phyloP scores from a whole-genome alignment of 441 rosid genomes.

The Lepidium campestre region DNA sequence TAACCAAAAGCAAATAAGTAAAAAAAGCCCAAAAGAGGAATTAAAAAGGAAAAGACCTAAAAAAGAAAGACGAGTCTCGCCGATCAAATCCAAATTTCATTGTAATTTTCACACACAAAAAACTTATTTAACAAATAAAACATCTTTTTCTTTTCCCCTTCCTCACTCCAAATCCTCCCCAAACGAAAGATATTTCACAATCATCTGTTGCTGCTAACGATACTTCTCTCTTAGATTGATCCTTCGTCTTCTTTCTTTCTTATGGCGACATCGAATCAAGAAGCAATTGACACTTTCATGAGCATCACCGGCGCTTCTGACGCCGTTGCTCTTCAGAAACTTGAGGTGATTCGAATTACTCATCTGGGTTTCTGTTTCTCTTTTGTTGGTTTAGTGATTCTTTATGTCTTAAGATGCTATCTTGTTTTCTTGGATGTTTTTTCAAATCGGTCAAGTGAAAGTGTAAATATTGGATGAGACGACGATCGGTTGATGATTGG shows the following conservation, averaged over 20 bases:
- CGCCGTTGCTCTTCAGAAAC: conserved; percentile 55
- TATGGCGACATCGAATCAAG: conserved; percentile 72
- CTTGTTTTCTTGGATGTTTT: neutral
- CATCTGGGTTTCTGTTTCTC: neutral
- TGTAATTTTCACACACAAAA: neutral
- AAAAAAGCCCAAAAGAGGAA: neutral
- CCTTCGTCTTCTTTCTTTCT: neutral
- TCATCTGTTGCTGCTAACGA: neutral
- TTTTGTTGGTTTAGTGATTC: neutral
- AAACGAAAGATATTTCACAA: neutral
- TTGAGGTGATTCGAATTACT: conserved; percentile 43
- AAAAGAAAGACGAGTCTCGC: neutral
- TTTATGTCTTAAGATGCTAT: neutral
- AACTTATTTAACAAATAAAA: neutral
- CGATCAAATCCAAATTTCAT: neutral
- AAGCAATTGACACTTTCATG: conserved; percentile 75
- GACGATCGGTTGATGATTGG: neutral
- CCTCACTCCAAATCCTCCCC: conserved; percentile 13
- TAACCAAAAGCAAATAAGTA: neutral
- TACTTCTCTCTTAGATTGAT: neutral
- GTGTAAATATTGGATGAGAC: neutral
- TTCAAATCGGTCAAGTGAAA: neutral
- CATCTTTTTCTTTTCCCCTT: conserved; percentile 19
- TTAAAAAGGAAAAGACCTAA: neutral
- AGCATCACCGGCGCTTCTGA: conserved; percentile 74